Evolutionary conservation across 305 asterid genomes (phyloP).

Genomic region (Ajuga reptans): DNA sequence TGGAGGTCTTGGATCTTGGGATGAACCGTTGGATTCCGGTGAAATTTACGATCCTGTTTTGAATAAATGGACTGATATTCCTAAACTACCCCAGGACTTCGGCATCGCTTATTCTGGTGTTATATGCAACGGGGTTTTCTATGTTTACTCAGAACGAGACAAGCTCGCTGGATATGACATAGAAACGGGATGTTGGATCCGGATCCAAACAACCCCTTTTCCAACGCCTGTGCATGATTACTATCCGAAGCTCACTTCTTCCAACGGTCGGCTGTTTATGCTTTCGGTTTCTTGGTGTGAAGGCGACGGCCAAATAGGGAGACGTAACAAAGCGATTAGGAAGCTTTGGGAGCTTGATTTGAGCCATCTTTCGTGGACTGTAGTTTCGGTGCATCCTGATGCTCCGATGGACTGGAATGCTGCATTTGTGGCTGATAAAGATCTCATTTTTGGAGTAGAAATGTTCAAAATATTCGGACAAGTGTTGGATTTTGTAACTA

Average conservation of each 20-base stretch:
- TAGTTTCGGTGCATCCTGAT: slow-evolving; percentile 67
- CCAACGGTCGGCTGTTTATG: slow-evolving; percentile 54
- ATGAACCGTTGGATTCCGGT: slow-evolving; percentile 70
- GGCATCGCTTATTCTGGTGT: slow-evolving; percentile 77
- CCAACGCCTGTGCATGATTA: slow-evolving; percentile 83
- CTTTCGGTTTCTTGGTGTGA: slow-evolving; percentile 92
- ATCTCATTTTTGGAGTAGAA: slow-evolving; percentile 67
- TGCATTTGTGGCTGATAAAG: slow-evolving; percentile 57
- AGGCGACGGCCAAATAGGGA: slow-evolving; percentile 82
- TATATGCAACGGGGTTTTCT: slow-evolving; percentile 55
- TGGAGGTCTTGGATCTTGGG: slow-evolving; percentile 93
- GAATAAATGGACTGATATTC: slow-evolving; percentile 85
- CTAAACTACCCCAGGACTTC: slow-evolving; percentile 63
- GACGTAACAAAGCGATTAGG: slow-evolving; percentile 88
- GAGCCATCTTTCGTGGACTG: slow-evolving; percentile 48
- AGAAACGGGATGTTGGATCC: slow-evolving; percentile 71
- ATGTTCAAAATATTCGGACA: slow-evolving; percentile 95
- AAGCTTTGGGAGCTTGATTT: slow-evolving; percentile 89
- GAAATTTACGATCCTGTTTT: slow-evolving; percentile 69
- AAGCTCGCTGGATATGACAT: slow-evolving; percentile 59
- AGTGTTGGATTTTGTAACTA: slow-evolving; percentile 73
- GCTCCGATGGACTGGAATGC: slow-evolving; percentile 99
- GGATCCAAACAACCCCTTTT: slow-evolving; percentile 46
- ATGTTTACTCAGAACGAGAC: slow-evolving; percentile 74
- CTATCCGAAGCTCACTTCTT: slow-evolving; percentile 62